phyloP scores from a whole-genome alignment of 2,329 filamentous ascomycete species.

The Neofusicoccum sp. region DNA sequence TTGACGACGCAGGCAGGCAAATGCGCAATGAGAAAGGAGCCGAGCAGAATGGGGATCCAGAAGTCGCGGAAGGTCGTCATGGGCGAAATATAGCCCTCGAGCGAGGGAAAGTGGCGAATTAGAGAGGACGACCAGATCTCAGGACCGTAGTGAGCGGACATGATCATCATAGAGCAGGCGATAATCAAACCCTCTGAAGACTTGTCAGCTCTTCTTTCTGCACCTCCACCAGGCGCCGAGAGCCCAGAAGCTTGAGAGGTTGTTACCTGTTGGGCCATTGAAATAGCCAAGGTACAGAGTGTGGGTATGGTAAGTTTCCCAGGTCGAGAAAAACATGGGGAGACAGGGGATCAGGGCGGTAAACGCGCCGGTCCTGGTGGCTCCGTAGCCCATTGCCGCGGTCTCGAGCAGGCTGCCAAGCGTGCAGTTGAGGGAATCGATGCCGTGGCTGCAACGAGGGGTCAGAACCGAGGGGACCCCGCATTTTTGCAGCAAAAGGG shows the following conservation, averaged over 20 bases:
- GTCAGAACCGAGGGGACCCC: not conserved
- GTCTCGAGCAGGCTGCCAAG: conserved; percentile 87
- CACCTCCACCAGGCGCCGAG: not conserved
- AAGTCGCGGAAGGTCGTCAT: conserved; percentile 78
- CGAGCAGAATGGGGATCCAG: conserved; percentile 66
- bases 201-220: not conserved
- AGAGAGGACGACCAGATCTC: conserved; percentile 80
- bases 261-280: conserved; percentile 78
- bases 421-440: conserved; percentile 97
- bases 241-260: not conserved
- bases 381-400: conserved; percentile 87
- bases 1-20: conserved; percentile 88
- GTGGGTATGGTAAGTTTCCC: conserved; percentile 99
- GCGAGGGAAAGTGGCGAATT: conserved; percentile 49
- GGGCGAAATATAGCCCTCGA: conserved; percentile 60
- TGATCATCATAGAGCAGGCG: conserved; percentile 79
- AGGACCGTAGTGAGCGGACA: conserved; percentile 85
- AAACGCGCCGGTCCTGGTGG: conserved; percentile 80
- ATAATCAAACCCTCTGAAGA: conserved; percentile 77
- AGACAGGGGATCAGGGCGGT: conserved; percentile 88
- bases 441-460: conserved; percentile 66
- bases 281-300: conserved; percentile 94
- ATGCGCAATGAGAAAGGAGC: conserved; percentile 57
- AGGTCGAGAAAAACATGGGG: conserved; percentile 99
- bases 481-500: conserved; percentile 7